Evolutionary conservation across 306 rosid species (phyloP).

Genomic region (Gynostemma pentaphyllum): DNA sequence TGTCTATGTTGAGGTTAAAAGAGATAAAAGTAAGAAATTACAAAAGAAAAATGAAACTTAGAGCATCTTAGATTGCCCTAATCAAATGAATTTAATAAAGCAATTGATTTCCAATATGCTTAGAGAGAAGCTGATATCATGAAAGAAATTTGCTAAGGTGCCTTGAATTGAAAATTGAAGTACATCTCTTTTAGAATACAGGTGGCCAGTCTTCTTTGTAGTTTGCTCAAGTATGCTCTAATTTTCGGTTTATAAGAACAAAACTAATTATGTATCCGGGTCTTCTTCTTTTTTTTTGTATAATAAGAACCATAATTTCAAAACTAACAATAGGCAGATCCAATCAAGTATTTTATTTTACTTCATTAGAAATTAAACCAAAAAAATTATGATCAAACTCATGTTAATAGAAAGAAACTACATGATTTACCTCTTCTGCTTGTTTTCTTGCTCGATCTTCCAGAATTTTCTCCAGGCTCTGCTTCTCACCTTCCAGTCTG

Average conservation of each 20-base stretch:
- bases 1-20: not conserved
- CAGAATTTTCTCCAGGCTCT: constrained; percentile 85
- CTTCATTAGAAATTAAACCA: too few relatives aligned
- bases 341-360: too few relatives aligned
- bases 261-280: not conserved
- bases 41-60: not conserved
- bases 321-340: not conserved
- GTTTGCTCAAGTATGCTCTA: not conserved
- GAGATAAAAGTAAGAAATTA: not conserved
- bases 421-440: constrained; percentile 62
- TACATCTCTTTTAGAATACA: not conserved
- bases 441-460: constrained; percentile 84
- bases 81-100: not conserved
- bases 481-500: constrained; percentile 91
- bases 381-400: not conserved
- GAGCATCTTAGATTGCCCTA: not conserved
- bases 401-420: not conserved
- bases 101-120: not conserved
- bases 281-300: not conserved
- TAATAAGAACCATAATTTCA: not conserved
- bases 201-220: not conserved
- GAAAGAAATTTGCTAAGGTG: not conserved
- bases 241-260: not conserved
- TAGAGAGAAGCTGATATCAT: not conserved
- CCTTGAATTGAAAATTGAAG: not conserved